A percentile compares a stretch with the other conserved stretches of the same genome.
Conservation (phyloP, 2,329 filamentous ascomycete species). For the Colletotrichum tropicale region DNA sequence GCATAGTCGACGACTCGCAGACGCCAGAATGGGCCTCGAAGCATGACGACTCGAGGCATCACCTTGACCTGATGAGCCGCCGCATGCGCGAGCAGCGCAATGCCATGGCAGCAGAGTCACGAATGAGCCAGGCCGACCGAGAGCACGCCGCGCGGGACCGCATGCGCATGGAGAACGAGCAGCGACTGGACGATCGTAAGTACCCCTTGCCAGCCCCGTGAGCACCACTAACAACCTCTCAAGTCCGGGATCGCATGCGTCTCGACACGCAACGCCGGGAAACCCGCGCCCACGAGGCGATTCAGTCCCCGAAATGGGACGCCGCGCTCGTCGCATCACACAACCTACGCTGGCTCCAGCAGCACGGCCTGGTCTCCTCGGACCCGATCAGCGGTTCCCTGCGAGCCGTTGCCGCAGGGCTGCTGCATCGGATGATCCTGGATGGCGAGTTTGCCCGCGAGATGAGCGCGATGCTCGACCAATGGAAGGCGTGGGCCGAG, state of each 20-base stretch:
- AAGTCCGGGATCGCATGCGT: slow-evolving; percentile 47
- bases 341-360: slow-evolving; percentile 46
- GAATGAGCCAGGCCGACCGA: slow-evolving; percentile 46
- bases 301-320: slow-evolving; percentile 60
- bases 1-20: slow-evolving; percentile 49
- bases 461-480: slow-evolving; percentile 45
- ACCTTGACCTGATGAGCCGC: slow-evolving; percentile 38
- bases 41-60: slow-evolving; percentile 39
- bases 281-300: slow-evolving; percentile 50
- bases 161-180: slow-evolving; percentile 43
- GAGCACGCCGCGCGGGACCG: slow-evolving; percentile 45
- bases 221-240: neutral
- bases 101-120: slow-evolving; percentile 47
- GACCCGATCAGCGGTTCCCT: slow-evolving; percentile 23
- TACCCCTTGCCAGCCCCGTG: neutral
- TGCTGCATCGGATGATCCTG: slow-evolving; percentile 58
- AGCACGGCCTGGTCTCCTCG: slow-evolving; percentile 17
- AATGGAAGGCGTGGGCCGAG: slow-evolving; percentile 60
- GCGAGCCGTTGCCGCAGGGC: slow-evolving; percentile 47
- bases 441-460: slow-evolving; percentile 46
- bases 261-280: slow-evolving; percentile 47
- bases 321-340: slow-evolving; percentile 49
- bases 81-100: slow-evolving; percentile 42
- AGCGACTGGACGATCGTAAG: slow-evolving; percentile 52
- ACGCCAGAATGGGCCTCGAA: slow-evolving; percentile 61